Evolutionary conservation across 164 flowering plant genomes (phyloP).

Genomic region (Macadamia tetraphylla): DNA sequence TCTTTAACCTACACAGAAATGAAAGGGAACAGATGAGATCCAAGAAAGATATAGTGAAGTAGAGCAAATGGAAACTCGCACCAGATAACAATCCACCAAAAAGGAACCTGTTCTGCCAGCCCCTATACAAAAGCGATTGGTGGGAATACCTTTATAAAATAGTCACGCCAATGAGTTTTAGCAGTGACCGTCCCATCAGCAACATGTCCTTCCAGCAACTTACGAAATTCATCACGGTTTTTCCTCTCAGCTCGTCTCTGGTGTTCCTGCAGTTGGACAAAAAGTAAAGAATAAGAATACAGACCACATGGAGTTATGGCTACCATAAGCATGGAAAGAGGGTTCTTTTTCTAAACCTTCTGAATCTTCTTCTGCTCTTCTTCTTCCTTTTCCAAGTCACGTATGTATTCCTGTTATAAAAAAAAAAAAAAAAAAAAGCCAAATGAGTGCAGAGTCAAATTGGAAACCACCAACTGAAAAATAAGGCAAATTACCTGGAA

Average conservation of each 20-base stretch:
- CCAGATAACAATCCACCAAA: not conserved
- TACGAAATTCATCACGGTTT: conserved; percentile 89
- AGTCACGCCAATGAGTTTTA: conserved; percentile 90
- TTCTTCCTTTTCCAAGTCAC: conserved; percentile 87
- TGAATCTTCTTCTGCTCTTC: conserved; percentile 88
- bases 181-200: conserved; percentile 69
- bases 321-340: not conserved
- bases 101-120: not conserved
- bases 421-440: not conserved
- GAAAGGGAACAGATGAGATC: conserved; percentile 2
- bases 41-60: not conserved
- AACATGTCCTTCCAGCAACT: conserved; percentile 83
- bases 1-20: conserved; percentile 68
- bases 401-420: conserved; percentile 64
- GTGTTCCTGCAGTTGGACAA: conserved; percentile 49
- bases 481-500: conserved; percentile 50
- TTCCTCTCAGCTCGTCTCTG: conserved; percentile 77
- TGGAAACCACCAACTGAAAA: not conserved
- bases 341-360: conserved; percentile 43
- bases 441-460: not conserved
- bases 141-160: conserved; percentile 65
- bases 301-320: not conserved
- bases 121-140: not conserved
- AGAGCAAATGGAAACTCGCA: not conserved
- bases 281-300: conserved; percentile 7